Evolutionary conservation across 257 asterid species (phyloP).

Genomic region (Mitragyna speciosa): DNA sequence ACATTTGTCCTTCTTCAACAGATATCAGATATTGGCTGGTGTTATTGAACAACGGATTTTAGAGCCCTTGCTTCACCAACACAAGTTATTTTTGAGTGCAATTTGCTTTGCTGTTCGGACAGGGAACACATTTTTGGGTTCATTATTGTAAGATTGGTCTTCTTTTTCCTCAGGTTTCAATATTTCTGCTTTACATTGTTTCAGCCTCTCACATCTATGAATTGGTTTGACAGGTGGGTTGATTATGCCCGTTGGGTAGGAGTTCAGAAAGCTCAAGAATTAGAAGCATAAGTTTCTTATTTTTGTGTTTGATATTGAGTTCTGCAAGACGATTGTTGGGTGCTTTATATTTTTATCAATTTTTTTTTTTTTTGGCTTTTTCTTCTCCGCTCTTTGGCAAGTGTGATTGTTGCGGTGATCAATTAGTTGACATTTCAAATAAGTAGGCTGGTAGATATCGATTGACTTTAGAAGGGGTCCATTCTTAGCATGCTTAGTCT

Average conservation of each 20-base stretch:
- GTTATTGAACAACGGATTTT: constrained; percentile 77
- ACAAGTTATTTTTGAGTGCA: constrained; percentile 73
- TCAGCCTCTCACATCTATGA: neutral
- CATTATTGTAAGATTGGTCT: constrained; percentile 64
- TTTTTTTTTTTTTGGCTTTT: neutral
- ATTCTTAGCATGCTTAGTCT: constrained; percentile 20
- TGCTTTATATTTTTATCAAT: neutral
- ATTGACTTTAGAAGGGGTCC: constrained; percentile 3
- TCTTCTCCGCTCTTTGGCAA: neutral
- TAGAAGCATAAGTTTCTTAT: constrained; percentile 27
- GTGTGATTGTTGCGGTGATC: constrained; percentile 13
- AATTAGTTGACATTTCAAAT: constrained; percentile 37
- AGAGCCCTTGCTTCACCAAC: constrained; percentile 78
- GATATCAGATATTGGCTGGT: constrained; percentile 92
- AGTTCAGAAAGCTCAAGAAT: constrained; percentile 62
- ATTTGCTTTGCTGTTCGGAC: constrained; percentile 93
- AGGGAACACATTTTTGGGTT: constrained; percentile 88
- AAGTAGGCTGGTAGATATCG: constrained; percentile 13
- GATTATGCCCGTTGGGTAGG: constrained; percentile 89
- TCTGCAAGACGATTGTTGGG: neutral
- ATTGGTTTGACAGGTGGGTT: constrained; percentile 69
- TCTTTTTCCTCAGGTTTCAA: neutral
- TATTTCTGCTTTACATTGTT: neutral
- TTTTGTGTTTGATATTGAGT: neutral
- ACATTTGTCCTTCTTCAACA: constrained; percentile 31